Conservation (phyloP, 306 rosid species). For the Notholithocarpus densiflorus region DNA sequence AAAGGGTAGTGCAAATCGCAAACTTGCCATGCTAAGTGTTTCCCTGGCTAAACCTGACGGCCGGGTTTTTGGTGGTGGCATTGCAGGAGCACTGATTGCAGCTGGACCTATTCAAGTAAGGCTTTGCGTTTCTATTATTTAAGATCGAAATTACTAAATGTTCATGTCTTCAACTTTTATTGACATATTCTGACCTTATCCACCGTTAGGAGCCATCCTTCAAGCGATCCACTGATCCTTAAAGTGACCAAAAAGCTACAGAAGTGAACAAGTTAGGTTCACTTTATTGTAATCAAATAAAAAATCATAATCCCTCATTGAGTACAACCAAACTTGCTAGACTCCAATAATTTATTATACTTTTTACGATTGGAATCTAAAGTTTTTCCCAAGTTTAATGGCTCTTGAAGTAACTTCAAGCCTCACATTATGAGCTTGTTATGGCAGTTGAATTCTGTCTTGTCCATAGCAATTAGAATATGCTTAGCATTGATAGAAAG, state of each 20-base stretch:
- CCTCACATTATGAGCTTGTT: neutral
- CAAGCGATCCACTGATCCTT: too few relatives aligned
- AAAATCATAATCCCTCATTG: neutral
- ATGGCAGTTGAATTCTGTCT: neutral
- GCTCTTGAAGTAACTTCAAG: neutral
- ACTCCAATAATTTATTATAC: neutral
- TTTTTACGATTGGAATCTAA: too few relatives aligned
- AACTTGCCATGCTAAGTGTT: slow-evolving; percentile 23
- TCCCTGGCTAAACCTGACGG: slow-evolving; percentile 40
- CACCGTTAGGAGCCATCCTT: neutral
- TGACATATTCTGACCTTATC: neutral
- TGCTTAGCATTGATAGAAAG: neutral
- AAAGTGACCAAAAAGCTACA: neutral
- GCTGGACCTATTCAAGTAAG: slow-evolving; percentile 52
- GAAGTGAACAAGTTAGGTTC: neutral
- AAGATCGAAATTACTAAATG: neutral
- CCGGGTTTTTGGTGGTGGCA: slow-evolving; percentile 40
- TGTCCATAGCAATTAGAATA: neutral
- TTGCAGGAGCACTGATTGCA: slow-evolving; percentile 45
- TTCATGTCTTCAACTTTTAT: neutral
- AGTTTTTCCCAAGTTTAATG: too few relatives aligned
- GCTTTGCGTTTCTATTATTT: neutral
- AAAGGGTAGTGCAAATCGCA: neutral
- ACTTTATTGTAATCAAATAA: too few relatives aligned
- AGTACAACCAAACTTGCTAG: neutral